phyloP scores from a whole-genome alignment of 352 stramenopile species.

The Globisporangium nodosum region DNA sequence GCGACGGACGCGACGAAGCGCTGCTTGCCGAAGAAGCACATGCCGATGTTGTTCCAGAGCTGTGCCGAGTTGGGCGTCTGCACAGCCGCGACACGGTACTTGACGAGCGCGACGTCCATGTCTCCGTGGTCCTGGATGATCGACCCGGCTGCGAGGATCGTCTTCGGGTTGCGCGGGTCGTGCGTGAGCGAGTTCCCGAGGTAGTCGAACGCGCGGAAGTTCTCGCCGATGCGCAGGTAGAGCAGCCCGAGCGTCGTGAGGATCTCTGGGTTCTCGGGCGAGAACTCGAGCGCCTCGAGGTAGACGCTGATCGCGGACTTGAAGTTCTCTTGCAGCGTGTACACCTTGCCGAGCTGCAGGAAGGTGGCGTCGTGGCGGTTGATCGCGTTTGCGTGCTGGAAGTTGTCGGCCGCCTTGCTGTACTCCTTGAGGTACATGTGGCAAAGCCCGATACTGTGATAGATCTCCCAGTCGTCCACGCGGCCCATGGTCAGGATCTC shows the following conservation, averaged over 20 bases:
- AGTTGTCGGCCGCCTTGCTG: conserved; percentile 81
- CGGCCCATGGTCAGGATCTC: conserved; percentile 79
- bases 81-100: conserved; percentile 91
- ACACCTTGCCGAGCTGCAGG: conserved; percentile 89
- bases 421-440: conserved; percentile 91
- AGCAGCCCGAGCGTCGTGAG: conserved; percentile 89
- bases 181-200: conserved; percentile 92
- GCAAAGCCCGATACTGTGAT: conserved; percentile 90
- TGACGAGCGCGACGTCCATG: conserved; percentile 93
- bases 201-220: conserved; percentile 91
- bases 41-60: conserved; percentile 95
- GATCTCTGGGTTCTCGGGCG: conserved; percentile 89
- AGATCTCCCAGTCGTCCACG: conserved; percentile 91
- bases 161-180: conserved; percentile 88
- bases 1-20: conserved; percentile 81
- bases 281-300: conserved; percentile 91
- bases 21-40: conserved; percentile 95
- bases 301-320: conserved; percentile 87
- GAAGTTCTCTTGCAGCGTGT: conserved; percentile 79
- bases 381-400: conserved; percentile 90
- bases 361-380: conserved; percentile 90
- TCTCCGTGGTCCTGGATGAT: conserved; percentile 93
- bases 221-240: conserved; percentile 87
- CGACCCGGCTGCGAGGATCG: conserved; percentile 88
- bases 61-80: conserved; percentile 90